Conservation (phyloP, 345 rosid genomes). For the Camelina laxa region DNA sequence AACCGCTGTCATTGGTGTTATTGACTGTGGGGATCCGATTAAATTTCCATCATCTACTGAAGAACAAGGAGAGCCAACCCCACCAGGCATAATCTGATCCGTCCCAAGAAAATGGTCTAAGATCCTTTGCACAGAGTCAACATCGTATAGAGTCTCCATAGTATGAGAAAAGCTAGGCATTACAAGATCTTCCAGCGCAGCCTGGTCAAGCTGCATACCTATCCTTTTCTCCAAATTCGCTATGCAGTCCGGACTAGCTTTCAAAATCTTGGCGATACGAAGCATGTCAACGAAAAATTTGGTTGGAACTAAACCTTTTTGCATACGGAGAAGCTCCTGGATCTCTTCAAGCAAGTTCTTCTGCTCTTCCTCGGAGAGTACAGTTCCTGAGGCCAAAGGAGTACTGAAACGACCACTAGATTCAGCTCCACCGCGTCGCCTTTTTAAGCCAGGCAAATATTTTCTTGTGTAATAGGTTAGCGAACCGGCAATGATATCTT, state of each 20-base stretch:
- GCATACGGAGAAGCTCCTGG: conserved; percentile 70
- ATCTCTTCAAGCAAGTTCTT: conserved; percentile 76
- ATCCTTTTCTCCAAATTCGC: conserved; percentile 80
- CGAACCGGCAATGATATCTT: conserved; percentile 78
- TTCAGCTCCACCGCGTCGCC: conserved; percentile 68
- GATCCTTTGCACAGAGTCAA: conserved; percentile 87
- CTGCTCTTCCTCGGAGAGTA: conserved; percentile 87
- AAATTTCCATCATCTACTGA: conserved; percentile 79
- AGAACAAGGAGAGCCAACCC: conserved; percentile 74
- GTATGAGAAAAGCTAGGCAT: conserved; percentile 90
- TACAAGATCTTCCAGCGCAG: conserved; percentile 89
- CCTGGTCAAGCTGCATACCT: conserved; percentile 98
- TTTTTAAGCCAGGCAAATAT: conserved; percentile 82
- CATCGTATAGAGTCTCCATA: conserved; percentile 89
- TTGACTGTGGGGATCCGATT: conserved; percentile 74
- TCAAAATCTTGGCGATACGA: conserved; percentile 77
- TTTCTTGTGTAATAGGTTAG: conserved; percentile 72
- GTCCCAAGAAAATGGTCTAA: conserved; percentile 83
- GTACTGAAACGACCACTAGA: conserved; percentile 65
- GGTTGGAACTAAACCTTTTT: conserved; percentile 76
- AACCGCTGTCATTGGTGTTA: conserved; percentile 80
- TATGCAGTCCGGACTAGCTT: conserved; percentile 64
- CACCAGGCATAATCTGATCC: conserved; percentile 76
- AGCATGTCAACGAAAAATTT: conserved; percentile 88
- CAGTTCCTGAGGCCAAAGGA: conserved; percentile 58